Evolutionary conservation across 2,329 filamentous ascomycete species (phyloP), one percentile per base, ranked within the genome.

Genomic region (Fusarium pseudonygamai): DNA sequence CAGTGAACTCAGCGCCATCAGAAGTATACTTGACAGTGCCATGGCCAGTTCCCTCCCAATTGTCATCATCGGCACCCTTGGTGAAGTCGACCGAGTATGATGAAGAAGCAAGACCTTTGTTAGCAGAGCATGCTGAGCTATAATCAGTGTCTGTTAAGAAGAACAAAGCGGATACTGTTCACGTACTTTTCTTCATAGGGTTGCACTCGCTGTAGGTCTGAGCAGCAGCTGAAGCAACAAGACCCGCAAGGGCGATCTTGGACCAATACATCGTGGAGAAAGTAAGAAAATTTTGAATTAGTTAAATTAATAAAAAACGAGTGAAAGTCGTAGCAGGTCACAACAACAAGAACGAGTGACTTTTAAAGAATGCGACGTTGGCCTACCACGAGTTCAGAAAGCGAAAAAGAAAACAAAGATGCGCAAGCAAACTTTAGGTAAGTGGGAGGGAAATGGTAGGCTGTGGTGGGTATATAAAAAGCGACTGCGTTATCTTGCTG

Each of bases 1-100:
- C 94, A 67, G 89, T 88, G 78, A 82, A 78, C 39, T 77, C 70
- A 7, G 75, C 75, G 20, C 75, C 75, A 6, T 64, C 49, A 4
- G 52, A 64, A 11, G 66, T 65, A 43, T 77, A 77, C 14, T 72
- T 45, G 46, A 77, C 63, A 15, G 69, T 64, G 11, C 72, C 75
- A 20, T 69, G 52, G 3, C 75, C 75, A 2, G 69, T 67, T 20
- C 43, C 66, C 52, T 70, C 64, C 75, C 75, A 77, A 36, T 67
- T 71, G 20, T 72, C 72, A 6, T 72, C 56, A 22, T 77, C 75
- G 14, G 65, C 63, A n/a, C 75, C 75, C 4, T 67, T 60, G 0
- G 72, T 76, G 20, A 77, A 77, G 40, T 77, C 74, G 22, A 70
- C 52, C 9, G 69, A 65, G 58, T 77, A 76, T 5, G 56, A 60